These are phyloP conservation scores for Striga hermonthica DNA, from an alignment of 305 asterid genomes.

Conservation along the genomic window DNA sequence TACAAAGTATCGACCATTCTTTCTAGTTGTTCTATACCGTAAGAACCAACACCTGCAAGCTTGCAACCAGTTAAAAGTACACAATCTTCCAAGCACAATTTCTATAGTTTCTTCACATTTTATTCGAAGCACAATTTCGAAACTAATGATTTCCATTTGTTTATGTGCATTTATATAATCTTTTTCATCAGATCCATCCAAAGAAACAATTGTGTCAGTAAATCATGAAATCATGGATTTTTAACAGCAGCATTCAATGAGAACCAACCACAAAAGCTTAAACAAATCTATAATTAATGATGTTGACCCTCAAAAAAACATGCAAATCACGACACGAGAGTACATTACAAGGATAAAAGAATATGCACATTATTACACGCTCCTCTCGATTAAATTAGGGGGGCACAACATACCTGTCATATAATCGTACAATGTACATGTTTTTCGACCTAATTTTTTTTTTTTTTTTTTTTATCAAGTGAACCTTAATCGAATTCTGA, in stretches of 20 bases:
- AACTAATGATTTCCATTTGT: neutral
- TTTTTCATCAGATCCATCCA: slow-evolving; percentile 28
- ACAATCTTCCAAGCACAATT: no score
- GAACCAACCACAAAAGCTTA: slow-evolving; percentile 24
- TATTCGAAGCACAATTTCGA: neutral
- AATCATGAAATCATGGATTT: slow-evolving; percentile 34
- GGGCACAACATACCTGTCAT: slow-evolving; percentile 31
- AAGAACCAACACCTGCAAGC: no score
- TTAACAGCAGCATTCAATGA: slow-evolving; percentile 26
- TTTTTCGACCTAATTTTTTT: slow-evolving; percentile 29
- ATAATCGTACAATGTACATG: slow-evolving; percentile 36
- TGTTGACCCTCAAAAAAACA: slow-evolving; percentile 37
- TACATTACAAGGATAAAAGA: slow-evolving; percentile 1
- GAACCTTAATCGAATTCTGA: slow-evolving; percentile 30
- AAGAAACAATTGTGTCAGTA: slow-evolving; percentile 27
- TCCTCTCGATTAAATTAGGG: slow-evolving; percentile 29
- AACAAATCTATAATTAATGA: slow-evolving; percentile 24
- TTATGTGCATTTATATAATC: slow-evolving; percentile 10
- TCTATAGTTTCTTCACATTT: no score
- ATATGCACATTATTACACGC: slow-evolving; percentile 25
- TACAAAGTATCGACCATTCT: no score
- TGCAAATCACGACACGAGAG: slow-evolving; percentile 34
- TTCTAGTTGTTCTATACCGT: no score
- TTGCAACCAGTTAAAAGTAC: no score
- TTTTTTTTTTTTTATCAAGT: slow-evolving; percentile 22